Base-by-base conservation (phyloP, 2,329 filamentous ascomycete species). In the Cordyceps cateniannulata region DNA sequence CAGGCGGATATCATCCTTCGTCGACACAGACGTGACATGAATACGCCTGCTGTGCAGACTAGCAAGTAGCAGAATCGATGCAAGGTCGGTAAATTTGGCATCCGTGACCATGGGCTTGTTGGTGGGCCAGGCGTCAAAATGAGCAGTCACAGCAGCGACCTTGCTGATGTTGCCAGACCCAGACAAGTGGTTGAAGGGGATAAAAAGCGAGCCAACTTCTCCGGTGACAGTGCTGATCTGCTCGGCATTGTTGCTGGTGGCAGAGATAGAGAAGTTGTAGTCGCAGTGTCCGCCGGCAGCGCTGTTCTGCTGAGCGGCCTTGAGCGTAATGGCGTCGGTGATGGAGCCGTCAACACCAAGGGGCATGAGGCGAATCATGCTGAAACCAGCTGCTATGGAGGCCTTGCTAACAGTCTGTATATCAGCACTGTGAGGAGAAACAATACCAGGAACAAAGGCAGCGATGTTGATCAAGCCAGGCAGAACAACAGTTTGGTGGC, bases 91-190 rank as follows among this genome's bases (percentile, higher is more conserved):
- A 60, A 86, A 85, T 78, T 90, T 91, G 56, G 89, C 90, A 73
- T 93, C 89, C 0, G 90, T 93, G 68, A 93, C 79, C 67, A 93
- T 90, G 54, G 89, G 88, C 78, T 93, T 93, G 77, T 85, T 86
- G 4, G 80, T 78, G 40, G 89, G 89, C 89, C 89, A 93, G 25
- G 85, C 81, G 63, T 87, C 87, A 69, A 93, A 93, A 77, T 93
- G 89, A 63, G 86, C 84, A 58, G 88, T 90, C 63, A 92, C 88
- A 10, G 89, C 85, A 22, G 89, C 88, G 50, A 92, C 89, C 78
- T 91, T 91, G 81, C 85, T 91, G 72, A 93, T 91, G 73, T 92
- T 93, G 67, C 88, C 89, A 62, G 88, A 89, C 22, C 88, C 89
- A 63, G 88, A 89, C 27, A 92, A 77, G 72, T 90, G 84, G 74